phyloP scores from a whole-genome alignment of 352 stramenopile species.

The Phytophthora tubulina region DNA sequence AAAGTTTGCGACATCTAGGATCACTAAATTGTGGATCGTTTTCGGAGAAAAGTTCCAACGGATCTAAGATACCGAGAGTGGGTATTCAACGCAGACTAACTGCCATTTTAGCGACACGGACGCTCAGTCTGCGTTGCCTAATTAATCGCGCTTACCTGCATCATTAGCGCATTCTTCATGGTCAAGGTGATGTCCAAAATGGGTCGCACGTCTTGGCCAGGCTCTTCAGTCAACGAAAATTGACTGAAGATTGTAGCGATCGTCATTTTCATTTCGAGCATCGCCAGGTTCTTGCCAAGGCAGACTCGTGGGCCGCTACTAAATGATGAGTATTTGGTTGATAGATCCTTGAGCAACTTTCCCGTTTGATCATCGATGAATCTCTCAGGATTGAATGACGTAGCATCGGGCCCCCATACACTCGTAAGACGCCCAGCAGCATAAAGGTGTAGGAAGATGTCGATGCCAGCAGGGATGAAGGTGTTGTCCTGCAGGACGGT shows the following conservation, averaged over 20 bases:
- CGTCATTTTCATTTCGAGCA: constrained; percentile 34
- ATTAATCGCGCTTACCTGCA: neutral
- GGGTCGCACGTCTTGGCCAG: constrained; percentile 23
- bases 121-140: too few relatives aligned
- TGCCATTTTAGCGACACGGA: too few relatives aligned
- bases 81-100: too few relatives aligned
- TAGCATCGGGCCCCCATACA: constrained; percentile 51
- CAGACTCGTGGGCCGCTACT: constrained; percentile 21
- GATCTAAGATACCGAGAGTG: too few relatives aligned
- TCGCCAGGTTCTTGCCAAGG: constrained; percentile 22
- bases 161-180: constrained; percentile 29
- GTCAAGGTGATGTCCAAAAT: constrained; percentile 26
- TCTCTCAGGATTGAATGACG: constrained; percentile 48
- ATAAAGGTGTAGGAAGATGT: constrained; percentile 44
- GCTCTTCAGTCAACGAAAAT: constrained; percentile 16
- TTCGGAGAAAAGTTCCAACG: too few relatives aligned
- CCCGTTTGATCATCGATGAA: constrained; percentile 39
- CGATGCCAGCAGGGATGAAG: constrained; percentile 35
- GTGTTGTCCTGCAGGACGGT: constrained; percentile 56
- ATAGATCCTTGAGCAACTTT: constrained; percentile 6
- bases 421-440: constrained; percentile 41
- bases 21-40: too few relatives aligned
- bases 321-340: constrained; percentile 20
- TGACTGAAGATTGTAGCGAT: constrained; percentile 17
- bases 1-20: too few relatives aligned